Evolutionary conservation across 768 basidiomycete genomes (phyloP), one percentile per base, ranked within the genome.

Genomic region (Dendrothele bispora): DNA sequence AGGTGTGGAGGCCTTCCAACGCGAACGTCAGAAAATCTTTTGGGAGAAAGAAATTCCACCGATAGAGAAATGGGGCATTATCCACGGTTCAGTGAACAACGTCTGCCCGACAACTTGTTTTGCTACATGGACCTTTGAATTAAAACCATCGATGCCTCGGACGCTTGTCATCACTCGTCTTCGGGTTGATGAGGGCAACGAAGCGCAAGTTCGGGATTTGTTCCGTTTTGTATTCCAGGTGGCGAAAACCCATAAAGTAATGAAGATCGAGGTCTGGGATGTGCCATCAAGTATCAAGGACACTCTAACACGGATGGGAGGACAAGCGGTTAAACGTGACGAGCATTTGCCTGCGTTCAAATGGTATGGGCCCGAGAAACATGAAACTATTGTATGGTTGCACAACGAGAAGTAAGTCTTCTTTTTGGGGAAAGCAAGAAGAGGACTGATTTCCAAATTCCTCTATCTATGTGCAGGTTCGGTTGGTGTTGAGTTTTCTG

Each of bases 1-100:
- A 17, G 78, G 79, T n/a, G 72, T 80, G 8, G 77, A 70, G n/a
- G 71, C 69, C 11, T 77, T 69, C 53, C 69, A 69, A 42, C 55
- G 74, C 27, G 60, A 60, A 41, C 61, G 74, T 28, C 43, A 48
- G 17, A 24, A 41, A 28, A 35, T 48, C 17, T 38, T 51, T 15
- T 26, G 43, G 14, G 51, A 57, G 38, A 26, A 21, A 10, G 18
- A 48, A 18, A n/a, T n/a, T n/a, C 29, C 32, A 25, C 27, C 32
- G 25, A 34, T 43, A 24, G 34, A 12, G 3, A 27, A 36, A 27
- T 32, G 54, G 43, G 34, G 46, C 25, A 22, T 56, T 52, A 0
- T 8, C 39, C 7, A 40, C 46, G 21, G 46, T n/a, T n/a, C n/a
- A n/a, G n/a, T n/a, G n/a, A n/a, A n/a, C n/a, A n/a, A n/a, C n/a